Evolutionary conservation across 83 land plant species (phyloP).

Genomic region (Picea abies): DNA sequence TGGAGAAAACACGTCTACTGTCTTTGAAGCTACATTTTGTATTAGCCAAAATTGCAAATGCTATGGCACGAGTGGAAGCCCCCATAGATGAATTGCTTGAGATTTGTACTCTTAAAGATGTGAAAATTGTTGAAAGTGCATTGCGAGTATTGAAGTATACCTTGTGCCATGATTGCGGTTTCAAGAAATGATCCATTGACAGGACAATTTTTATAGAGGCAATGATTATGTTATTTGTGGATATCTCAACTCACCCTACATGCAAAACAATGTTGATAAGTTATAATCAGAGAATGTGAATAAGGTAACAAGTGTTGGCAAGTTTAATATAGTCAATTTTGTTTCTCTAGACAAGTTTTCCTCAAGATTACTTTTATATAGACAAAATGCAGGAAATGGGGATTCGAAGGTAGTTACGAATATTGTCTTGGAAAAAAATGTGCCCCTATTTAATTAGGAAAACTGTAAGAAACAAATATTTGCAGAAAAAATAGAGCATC

Average conservation of each 20-base stretch:
- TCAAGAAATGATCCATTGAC: neutral
- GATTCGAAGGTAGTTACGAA: neutral
- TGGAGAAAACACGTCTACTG: too few species aligned
- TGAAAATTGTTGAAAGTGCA: too few species aligned
- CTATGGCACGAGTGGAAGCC: too few species aligned
- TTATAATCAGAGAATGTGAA: neutral
- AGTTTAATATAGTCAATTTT: neutral
- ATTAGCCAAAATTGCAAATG: too few species aligned
- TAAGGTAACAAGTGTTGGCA: neutral
- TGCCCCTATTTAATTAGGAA: neutral
- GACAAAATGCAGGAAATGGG: neutral
- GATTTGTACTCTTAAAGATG: too few species aligned
- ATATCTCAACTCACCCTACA: neutral
- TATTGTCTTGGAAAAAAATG: conserved; percentile 1
- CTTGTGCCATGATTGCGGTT: too few species aligned
- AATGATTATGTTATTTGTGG: neutral
- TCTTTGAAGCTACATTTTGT: too few species aligned
- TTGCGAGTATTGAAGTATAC: too few species aligned
- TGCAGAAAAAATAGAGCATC: neutral
- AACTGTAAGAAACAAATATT: neutral
- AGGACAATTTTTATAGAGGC: neutral
- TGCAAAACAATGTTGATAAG: neutral
- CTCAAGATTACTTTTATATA: neutral
- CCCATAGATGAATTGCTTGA: too few species aligned
- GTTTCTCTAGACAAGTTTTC: neutral